Percentiles rank a stretch among this genome's conserved stretches.
Evolutionary conservation across 2,329 filamentous ascomycete genomes (phyloP).

Genomic region (Phyllosticta citribraziliensis): DNA sequence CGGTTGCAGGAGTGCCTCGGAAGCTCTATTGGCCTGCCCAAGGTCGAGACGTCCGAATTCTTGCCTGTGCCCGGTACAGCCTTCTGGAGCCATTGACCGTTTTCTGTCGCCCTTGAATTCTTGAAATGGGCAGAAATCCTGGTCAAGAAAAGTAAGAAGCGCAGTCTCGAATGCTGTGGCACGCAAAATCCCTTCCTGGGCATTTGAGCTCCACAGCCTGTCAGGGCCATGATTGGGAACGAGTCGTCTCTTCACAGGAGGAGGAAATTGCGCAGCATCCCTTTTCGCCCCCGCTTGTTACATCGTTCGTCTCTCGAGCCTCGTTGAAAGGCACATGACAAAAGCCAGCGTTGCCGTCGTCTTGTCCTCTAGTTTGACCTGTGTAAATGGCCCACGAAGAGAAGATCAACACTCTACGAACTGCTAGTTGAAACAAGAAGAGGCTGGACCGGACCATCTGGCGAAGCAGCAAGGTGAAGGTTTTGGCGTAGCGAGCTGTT

Average conservation of each 20-base stretch:
- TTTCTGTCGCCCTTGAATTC: background rate
- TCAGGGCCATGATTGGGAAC: too few relatives aligned
- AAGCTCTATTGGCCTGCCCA: background rate
- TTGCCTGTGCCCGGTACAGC: background rate
- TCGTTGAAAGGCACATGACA: background rate
- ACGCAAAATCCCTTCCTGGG: too few relatives aligned
- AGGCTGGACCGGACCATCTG: background rate
- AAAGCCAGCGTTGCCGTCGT: background rate
- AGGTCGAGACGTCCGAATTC: background rate
- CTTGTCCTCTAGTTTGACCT: background rate
- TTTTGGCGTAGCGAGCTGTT: background rate
- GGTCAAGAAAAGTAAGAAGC: background rate
- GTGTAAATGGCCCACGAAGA: background rate
- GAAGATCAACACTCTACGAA: background rate
- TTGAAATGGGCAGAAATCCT: background rate
- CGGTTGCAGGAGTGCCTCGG: background rate
- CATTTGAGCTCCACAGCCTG: too few relatives aligned
- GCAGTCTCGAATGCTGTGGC: too few relatives aligned
- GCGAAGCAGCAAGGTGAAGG: background rate
- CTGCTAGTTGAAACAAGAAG: background rate
- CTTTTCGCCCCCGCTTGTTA: too few relatives aligned
- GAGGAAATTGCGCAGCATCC: too few relatives aligned
- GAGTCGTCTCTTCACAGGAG: too few relatives aligned
- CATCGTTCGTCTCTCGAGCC: too few relatives aligned
- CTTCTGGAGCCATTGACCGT: background rate